Percentiles rank a stretch among this genome's conserved stretches.
Conservation (phyloP, 768 basidiomycete species). For the Suillus luteus region DNA sequence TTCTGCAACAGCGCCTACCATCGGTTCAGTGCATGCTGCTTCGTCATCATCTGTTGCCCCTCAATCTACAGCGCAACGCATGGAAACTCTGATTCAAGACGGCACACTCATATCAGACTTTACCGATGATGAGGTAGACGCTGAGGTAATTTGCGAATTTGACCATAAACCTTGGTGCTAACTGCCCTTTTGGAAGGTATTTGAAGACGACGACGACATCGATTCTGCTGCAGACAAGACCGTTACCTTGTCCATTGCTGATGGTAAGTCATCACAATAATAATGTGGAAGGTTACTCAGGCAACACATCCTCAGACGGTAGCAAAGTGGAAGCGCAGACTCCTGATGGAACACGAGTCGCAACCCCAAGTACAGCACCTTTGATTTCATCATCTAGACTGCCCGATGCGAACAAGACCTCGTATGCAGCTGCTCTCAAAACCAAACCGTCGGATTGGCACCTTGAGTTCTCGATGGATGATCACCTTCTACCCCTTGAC, state of each 20-base stretch:
- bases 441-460: slow-evolving; percentile 96
- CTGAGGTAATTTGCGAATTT: slow-evolving; percentile 48
- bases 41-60: slow-evolving; percentile 28
- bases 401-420: slow-evolving; percentile 47
- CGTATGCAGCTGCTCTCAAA: slow-evolving; percentile 94
- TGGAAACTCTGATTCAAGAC: slow-evolving; percentile 62
- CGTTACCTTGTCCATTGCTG: slow-evolving; percentile 78
- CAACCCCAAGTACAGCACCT: slow-evolving; percentile 70
- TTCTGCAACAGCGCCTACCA: slow-evolving; percentile 17
- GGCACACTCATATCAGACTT: slow-evolving; percentile 72
- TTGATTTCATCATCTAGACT: slow-evolving; percentile 36
- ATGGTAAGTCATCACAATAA: slow-evolving; percentile 50
- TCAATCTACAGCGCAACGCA: slow-evolving; percentile 22
- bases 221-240: slow-evolving; percentile 81
- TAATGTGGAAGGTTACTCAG: slow-evolving; percentile 10
- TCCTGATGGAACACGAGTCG: slow-evolving; percentile 92
- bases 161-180: slow-evolving; percentile 13
- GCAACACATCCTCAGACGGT: slow-evolving; percentile 60
- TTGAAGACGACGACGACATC: slow-evolving; percentile 83
- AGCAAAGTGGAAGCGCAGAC: slow-evolving; percentile 96
- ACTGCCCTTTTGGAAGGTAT: slow-evolving; percentile 49
- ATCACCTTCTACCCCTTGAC: slow-evolving; percentile 79
- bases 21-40: slow-evolving; percentile 22
- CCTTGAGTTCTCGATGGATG: slow-evolving; percentile 93
- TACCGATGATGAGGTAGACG: slow-evolving; percentile 84